Base-by-base conservation (phyloP, 208 protist genomes). In the Paratrypanosoma confusum region DNA sequence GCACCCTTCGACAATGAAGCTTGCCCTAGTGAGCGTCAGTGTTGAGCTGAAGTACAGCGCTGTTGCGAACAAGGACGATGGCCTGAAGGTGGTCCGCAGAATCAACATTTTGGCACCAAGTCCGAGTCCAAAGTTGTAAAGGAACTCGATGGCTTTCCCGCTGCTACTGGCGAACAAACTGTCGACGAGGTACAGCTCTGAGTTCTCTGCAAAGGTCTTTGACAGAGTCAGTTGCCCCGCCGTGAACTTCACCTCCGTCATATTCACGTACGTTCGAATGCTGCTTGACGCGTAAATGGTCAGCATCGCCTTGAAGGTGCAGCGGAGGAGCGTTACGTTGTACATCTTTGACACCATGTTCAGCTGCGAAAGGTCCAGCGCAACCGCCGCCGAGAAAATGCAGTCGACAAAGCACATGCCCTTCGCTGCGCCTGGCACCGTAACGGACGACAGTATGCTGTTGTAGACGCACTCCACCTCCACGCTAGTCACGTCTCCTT, bases 351-450 rank as follows among this genome's bases (percentile, higher is more conserved):
- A 10, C 1, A 25, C 2, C 6, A 21, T 10, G 4, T 24, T 11
- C 23, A 51, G 42, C 11, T 51, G 18, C 31, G 17, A 26, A 14
- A 51, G 3, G 21, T 40, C 33, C 10, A 51, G 23, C 1, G 10
- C 31, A 21, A 51, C 14, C 25, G 17, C 18, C 0, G 29, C 11
- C 23, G 45, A 43, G 22, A 51, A 51, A 14, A 2, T 4, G 14
- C 40, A 25, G 35, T 14, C 45, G 17, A 51, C 45, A 51, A 51
- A 40, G 17, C 45, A 51, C 16, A 39, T 25, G 18, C 45, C 45
- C 13, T 17, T 33, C 10, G 26, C 45, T 13, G 27, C 45, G 10
- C 16, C 8, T 14, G 45, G 33, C 10, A 5, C 8, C 4, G 11
- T 21, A 14, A 51, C 2, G 14, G 5, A 4, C 24, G 14, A 11